These are phyloP conservation scores for Ogataea hybrid DNA, from an alignment of 1,139 yeast genomes.

Conservation along the genomic window DNA sequence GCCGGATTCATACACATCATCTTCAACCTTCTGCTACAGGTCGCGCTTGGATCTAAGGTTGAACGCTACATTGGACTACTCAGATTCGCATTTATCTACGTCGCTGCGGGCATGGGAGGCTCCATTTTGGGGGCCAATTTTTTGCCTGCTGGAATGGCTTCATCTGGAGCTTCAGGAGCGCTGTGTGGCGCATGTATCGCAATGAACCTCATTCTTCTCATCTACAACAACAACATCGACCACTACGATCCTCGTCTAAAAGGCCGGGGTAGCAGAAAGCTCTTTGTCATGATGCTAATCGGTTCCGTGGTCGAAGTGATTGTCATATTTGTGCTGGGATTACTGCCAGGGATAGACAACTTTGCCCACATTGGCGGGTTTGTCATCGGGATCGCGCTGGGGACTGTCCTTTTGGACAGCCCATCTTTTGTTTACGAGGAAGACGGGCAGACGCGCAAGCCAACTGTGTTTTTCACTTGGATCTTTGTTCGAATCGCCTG, in stretches of 20 bases:
- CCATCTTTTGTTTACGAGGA: slow-evolving; percentile 48
- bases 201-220: slow-evolving; percentile 54
- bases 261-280: slow-evolving; percentile 32
- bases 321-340: slow-evolving; percentile 61
- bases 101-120: slow-evolving; percentile 66
- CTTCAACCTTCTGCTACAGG: slow-evolving; percentile 61
- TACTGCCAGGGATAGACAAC: slow-evolving; percentile 74
- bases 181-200: slow-evolving; percentile 66
- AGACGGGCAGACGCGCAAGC: slow-evolving; percentile 17
- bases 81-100: slow-evolving; percentile 55
- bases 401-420: slow-evolving; percentile 54
- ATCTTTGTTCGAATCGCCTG: slow-evolving; percentile 44
- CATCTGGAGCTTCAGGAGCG: slow-evolving; percentile 77
- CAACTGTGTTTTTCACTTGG: slow-evolving; percentile 47
- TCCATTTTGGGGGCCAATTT: slow-evolving; percentile 70
- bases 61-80: slow-evolving; percentile 59
- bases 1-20: slow-evolving; percentile 73
- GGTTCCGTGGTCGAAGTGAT: slow-evolving; percentile 57
- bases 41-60: slow-evolving; percentile 60
- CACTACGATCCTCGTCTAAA: slow-evolving; percentile 40
- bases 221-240: slow-evolving; percentile 52
- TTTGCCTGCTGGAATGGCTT: slow-evolving; percentile 66
- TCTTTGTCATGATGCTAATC: slow-evolving; percentile 43
- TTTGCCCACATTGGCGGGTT: slow-evolving; percentile 80
- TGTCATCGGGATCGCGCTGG: slow-evolving; percentile 56